Evolutionary conservation across 1,284 basidiomycete species (phyloP), one percentile per base, ranked within the genome.

Genomic region (Albatrellus sp.): DNA sequence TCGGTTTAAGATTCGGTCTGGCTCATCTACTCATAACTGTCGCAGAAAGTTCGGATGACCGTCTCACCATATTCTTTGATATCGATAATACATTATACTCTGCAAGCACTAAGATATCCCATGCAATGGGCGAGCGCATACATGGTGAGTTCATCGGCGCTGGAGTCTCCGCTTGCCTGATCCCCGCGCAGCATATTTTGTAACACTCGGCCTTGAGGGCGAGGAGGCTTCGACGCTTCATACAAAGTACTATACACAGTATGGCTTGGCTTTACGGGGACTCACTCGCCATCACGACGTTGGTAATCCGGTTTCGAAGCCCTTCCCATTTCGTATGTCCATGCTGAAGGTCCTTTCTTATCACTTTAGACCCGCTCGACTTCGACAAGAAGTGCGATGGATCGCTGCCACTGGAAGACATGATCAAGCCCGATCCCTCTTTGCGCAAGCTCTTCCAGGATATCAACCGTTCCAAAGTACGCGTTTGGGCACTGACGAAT

Each of bases 11-110:
- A 7, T 24, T 24, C 24, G 7, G 24, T 24, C 24, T 30, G 14
- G 16, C n/a, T 38, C 20, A 32, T 14, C 29, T 37, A 14, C 13
- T 13, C 29, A 43, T 36, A 24, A 30, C 10, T 28, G 19, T 32
- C n/a, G 8, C 9, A 29, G 13, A 12, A 41, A 7, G 35, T 20
- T 20, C 32, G 58, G 77, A 80, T 67, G 71, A 77, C 46, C 69
- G 76, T 16, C 59, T 58, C 47, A 64, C 88, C 40, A 68, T 87
- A 32, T 90, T 82, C 75, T 77, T 91, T 48, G 89, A 91, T 58
- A 88, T 91, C 50, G 89, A 91, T 62, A 90, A 90, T 55, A 90
- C 88, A 1, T 69, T 90, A 12, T 90, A 90, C 61, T 84, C 83
- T 13, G 74, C 82, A 1, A 81, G 73, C 55, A 68, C 77, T 10